Conservation (phyloP, 106 monocot species). For the Vanilla planifolia region DNA sequence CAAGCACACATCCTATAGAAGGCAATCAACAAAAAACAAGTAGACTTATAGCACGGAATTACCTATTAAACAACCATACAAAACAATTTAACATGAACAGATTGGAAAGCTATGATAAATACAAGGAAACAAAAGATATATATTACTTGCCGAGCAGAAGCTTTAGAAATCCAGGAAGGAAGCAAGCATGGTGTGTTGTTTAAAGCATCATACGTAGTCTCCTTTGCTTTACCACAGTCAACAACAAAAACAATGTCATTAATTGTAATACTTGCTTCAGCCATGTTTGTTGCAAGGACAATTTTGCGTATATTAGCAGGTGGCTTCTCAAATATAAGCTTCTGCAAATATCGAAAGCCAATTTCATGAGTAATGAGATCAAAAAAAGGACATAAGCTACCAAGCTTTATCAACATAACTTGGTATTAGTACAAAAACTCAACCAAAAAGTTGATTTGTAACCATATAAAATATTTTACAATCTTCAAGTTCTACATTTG, state of each 20-base stretch:
- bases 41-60: too few relatives aligned
- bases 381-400: too few relatives aligned
- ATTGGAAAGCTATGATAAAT: not conserved
- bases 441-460: too few relatives aligned
- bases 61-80: too few relatives aligned
- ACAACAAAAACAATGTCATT: conserved; percentile 99
- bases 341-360: conserved; percentile 38
- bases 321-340: conserved; percentile 93
- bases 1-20: not conserved
- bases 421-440: too few relatives aligned
- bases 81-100: too few relatives aligned
- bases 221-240: conserved; percentile 99
- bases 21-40: not conserved
- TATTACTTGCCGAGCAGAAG: conserved; percentile 95
- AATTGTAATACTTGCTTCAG: conserved; percentile 99
- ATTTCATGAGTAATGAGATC: too few relatives aligned
- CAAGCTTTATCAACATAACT: too few relatives aligned
- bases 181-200: conserved; percentile 99
- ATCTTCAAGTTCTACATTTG: too few relatives aligned
- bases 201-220: conserved; percentile 95
- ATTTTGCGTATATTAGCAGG: conserved; percentile 89
- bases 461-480: too few relatives aligned
- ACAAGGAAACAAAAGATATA: not conserved
- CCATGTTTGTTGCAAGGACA: conserved; percentile 99
- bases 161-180: conserved; percentile 98